Percentiles rank a stretch among this genome's conserved stretches.
phyloP scores from a whole-genome alignment of 345 rosid species.

The Aegle marmelos region DNA sequence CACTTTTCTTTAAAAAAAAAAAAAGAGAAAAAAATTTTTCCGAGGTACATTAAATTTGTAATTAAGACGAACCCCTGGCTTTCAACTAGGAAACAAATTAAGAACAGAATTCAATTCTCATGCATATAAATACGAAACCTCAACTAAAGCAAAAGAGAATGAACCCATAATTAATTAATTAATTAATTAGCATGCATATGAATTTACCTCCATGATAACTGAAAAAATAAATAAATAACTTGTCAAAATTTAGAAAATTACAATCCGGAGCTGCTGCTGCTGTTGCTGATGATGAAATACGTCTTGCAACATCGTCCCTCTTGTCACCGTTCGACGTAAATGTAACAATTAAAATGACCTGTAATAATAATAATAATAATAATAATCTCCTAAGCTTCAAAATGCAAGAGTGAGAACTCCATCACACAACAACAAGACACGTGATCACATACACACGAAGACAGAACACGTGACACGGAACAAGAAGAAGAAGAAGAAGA shows the following conservation, averaged over 20 bases:
- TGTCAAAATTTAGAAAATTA: constrained; percentile 17
- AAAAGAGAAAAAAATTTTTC: no score
- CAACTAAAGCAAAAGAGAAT: neutral
- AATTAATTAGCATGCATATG: neutral
- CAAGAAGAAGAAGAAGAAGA: neutral
- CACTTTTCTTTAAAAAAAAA: neutral
- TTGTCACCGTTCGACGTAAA: neutral
- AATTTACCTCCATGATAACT: neutral
- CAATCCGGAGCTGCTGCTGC: constrained; percentile 34
- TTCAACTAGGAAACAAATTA: neutral
- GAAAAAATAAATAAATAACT: neutral
- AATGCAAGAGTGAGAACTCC: neutral
- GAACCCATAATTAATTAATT: neutral
- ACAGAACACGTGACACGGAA: neutral
- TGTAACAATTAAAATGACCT: neutral
- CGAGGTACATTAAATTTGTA: neutral
- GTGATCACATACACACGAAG: no score
- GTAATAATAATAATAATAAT: no score
- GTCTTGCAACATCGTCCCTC: constrained; percentile 42
- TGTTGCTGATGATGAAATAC: constrained; percentile 37
- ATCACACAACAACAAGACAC: neutral
- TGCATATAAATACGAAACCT: neutral
- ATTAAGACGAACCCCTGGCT: neutral
- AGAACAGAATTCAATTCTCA: neutral
- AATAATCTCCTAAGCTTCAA: neutral